Conservation (phyloP, 352 stramenopile genomes). For the Pythium rhizo-oryzae region DNA sequence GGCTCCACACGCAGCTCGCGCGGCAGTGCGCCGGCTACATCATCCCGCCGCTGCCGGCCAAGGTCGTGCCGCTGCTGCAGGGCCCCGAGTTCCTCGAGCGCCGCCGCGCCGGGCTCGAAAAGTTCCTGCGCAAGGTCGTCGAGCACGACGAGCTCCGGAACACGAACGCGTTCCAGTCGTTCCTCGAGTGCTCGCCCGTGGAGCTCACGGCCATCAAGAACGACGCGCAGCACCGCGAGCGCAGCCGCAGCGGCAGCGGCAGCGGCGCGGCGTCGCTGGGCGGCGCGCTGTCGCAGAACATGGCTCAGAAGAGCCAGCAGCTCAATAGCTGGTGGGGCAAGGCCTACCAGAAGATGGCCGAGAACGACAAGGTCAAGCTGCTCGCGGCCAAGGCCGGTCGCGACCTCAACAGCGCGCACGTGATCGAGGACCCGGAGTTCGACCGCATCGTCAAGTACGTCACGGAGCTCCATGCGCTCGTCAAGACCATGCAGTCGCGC, state of each 20-base stretch:
- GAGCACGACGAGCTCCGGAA: conserved; percentile 75
- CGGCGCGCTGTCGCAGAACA: conserved; percentile 16
- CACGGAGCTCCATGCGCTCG: conserved; percentile 57
- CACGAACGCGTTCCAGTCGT: conserved; percentile 68
- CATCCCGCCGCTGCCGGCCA: conserved; percentile 79
- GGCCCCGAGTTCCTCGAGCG: conserved; percentile 82
- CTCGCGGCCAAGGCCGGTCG: conserved; percentile 57
- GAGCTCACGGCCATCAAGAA: conserved; percentile 75
- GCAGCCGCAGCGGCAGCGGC: neutral
- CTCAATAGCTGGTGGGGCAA: conserved; percentile 86
- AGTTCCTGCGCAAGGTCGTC: conserved; percentile 80
- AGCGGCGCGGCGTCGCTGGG: neutral
- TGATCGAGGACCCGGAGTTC: conserved; percentile 76
- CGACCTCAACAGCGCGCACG: conserved; percentile 42
- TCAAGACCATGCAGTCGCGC: conserved; percentile 67
- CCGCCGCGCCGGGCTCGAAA: conserved; percentile 70
- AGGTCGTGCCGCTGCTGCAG: conserved; percentile 77
- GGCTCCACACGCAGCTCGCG: conserved; percentile 71
- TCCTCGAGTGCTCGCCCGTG: conserved; percentile 76
- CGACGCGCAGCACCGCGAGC: conserved; percentile 32
- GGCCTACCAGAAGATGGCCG: conserved; percentile 76
- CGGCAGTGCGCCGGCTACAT: conserved; percentile 83
- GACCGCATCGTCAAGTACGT: conserved; percentile 68
- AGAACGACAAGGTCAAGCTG: conserved; percentile 74
- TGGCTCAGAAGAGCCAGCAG: conserved; percentile 68